These are phyloP conservation scores for Tetrahymena malaccensis DNA, from an alignment of 73 alveolate genomes.

Conservation along the genomic window DNA sequence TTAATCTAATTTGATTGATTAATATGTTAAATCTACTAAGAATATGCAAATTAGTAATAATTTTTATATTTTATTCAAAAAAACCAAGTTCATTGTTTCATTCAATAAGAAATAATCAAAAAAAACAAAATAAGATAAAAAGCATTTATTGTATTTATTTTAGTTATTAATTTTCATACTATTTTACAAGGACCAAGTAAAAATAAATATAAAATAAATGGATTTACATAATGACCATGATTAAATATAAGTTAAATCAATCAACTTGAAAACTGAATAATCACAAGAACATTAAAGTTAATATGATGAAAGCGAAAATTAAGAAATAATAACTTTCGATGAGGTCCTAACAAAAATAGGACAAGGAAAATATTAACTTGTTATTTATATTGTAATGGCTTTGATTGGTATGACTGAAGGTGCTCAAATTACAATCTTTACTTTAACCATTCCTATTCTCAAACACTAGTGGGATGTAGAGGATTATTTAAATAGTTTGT, in stretches of 20 bases:
- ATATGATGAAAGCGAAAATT: background rate
- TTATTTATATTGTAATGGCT: background rate
- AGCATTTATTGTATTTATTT: background rate
- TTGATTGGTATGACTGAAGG: conserved; percentile 38
- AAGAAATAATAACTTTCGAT: conserved; percentile 8
- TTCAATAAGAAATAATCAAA: background rate
- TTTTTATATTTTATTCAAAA: too few species aligned
- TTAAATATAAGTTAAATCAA: background rate
- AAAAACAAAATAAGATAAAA: too few species aligned
- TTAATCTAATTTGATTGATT: background rate
- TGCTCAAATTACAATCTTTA: conserved; percentile 25
- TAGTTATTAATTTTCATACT: too few species aligned
- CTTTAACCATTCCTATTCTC: conserved; percentile 26
- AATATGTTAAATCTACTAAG: too few species aligned
- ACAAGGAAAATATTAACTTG: conserved; percentile 9
- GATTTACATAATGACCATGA: background rate
- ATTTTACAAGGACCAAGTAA: background rate
- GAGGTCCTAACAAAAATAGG: conserved; percentile 23
- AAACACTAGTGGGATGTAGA: conserved; percentile 25
- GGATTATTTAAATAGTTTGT: background rate
- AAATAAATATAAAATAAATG: background rate
- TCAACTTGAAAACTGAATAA: background rate
- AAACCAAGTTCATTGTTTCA: background rate
- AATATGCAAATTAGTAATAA: background rate
- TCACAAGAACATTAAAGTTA: background rate